Conservation (phyloP, 305 asterid genomes). For the Solanum chacoense region DNA sequence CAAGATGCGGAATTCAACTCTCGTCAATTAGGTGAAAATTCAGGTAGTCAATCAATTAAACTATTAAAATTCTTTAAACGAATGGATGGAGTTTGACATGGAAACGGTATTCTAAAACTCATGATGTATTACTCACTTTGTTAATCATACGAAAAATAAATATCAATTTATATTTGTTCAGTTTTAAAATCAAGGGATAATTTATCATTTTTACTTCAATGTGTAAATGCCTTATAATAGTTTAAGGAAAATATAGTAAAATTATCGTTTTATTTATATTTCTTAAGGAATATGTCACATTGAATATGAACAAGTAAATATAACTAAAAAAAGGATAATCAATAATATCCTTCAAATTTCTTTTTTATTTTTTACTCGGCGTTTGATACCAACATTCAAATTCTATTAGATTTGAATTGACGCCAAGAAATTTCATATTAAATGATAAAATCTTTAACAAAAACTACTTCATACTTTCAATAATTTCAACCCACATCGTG, state of each 20-base stretch:
- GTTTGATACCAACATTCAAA: no score
- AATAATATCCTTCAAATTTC: no score
- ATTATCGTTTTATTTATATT: no score
- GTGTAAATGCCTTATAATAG: neutral
- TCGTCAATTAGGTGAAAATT: no score
- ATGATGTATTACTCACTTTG: neutral
- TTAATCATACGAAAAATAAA: accelerated
- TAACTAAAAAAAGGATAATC: no score
- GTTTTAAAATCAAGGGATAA: neutral
- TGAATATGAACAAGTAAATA: no score
- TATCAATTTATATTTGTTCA: accelerated
- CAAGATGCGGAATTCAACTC: neutral
- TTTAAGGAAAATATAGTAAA: no score
- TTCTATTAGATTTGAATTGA: neutral
- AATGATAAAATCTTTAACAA: neutral
- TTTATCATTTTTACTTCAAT: neutral
- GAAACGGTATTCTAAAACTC: neutral
- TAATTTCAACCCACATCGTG: neutral
- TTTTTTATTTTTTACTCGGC: no score
- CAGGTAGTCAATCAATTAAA: neutral
- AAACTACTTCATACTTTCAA: accelerated
- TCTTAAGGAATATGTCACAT: no score
- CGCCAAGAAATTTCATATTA: neutral
- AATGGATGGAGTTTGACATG: accelerated
- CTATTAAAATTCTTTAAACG: accelerated